These are phyloP conservation scores for Lunasporangiospora selenospora DNA, from an alignment of 192 early-diverging fungal genomes.

Conservation along the genomic window DNA sequence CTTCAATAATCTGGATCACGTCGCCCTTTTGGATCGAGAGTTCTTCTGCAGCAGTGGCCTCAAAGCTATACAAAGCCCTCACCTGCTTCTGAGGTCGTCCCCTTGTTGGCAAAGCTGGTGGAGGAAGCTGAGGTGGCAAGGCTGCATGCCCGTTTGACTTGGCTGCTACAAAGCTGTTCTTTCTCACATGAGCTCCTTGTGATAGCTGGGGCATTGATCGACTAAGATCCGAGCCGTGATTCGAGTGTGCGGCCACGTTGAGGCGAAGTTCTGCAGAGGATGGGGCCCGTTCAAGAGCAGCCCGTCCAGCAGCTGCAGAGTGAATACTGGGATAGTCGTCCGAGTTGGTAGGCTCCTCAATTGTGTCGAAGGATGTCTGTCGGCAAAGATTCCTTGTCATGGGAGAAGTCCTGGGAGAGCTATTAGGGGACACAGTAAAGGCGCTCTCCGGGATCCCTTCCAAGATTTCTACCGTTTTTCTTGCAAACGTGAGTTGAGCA, in stretches of 20 bases:
- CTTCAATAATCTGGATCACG: constrained; percentile 79
- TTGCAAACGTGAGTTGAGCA: constrained; percentile 13
- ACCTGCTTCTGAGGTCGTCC: constrained; percentile 58
- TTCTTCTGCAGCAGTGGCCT: constrained; percentile 78
- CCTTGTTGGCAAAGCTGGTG: not conserved
- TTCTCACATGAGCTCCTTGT: not conserved
- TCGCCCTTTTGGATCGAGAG: constrained; percentile 82
- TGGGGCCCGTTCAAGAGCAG: not conserved
- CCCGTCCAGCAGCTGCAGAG: not conserved
- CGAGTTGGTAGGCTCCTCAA: constrained; percentile 6
- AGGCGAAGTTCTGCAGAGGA: constrained; percentile 5
- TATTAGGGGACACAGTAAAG: constrained; percentile 2
- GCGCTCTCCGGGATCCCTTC: constrained; percentile 11
- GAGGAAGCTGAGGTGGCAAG: not conserved
- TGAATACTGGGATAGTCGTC: constrained; percentile 10
- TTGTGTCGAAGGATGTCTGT: constrained; percentile 2
- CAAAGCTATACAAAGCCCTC: constrained; percentile 78
- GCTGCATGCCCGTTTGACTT: not conserved
- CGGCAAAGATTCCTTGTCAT: not conserved
- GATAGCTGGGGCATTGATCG: constrained; percentile 6
- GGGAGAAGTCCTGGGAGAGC: no score
- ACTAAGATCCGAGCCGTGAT: not conserved
- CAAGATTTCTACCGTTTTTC: constrained; percentile 18
- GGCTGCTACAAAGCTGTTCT: not conserved
- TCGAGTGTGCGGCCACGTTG: constrained; percentile 2